Percentiles rank a stretch among this genome's conserved stretches.
Conservation (phyloP, 169 alveolate species). For the Babesia sp. region DNA sequence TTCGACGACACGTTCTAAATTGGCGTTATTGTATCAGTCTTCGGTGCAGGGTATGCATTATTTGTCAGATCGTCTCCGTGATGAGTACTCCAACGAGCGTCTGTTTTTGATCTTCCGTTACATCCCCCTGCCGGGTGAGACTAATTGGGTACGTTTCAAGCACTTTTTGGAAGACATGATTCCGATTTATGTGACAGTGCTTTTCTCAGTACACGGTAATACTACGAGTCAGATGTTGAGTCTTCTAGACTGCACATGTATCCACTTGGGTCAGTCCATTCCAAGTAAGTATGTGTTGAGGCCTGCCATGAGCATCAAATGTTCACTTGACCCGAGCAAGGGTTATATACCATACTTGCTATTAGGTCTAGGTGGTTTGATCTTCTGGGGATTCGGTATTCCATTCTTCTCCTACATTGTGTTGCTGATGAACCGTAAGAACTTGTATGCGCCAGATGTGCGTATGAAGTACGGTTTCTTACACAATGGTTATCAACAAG, state of each 20-base stretch:
- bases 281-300: slow-evolving; percentile 74
- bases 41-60: slow-evolving; percentile 43
- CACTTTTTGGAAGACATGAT: slow-evolving; percentile 83
- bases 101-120: slow-evolving; percentile 77
- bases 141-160: slow-evolving; percentile 65
- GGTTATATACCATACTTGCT: slow-evolving; percentile 72
- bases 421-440: slow-evolving; percentile 72
- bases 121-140: slow-evolving; percentile 81
- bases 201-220: slow-evolving; percentile 78
- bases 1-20: slow-evolving; percentile 16
- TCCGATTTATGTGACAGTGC: slow-evolving; percentile 84
- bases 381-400: slow-evolving; percentile 82
- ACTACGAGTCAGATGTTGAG: slow-evolving; percentile 78
- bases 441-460: slow-evolving; percentile 74
- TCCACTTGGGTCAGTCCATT: slow-evolving; percentile 53
- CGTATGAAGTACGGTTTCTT: slow-evolving; percentile 81
- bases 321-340: slow-evolving; percentile 51
- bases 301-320: slow-evolving; percentile 79
- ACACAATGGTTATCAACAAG: slow-evolving; percentile 81
- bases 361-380: slow-evolving; percentile 77
- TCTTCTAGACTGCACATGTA: slow-evolving; percentile 76
- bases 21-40: slow-evolving; percentile 53
- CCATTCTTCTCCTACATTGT: slow-evolving; percentile 79
- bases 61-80: slow-evolving; percentile 52
- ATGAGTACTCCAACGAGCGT: slow-evolving; percentile 76